phyloP scores from a whole-genome alignment of 305 asterid species.

The Andrographis paniculata region DNA sequence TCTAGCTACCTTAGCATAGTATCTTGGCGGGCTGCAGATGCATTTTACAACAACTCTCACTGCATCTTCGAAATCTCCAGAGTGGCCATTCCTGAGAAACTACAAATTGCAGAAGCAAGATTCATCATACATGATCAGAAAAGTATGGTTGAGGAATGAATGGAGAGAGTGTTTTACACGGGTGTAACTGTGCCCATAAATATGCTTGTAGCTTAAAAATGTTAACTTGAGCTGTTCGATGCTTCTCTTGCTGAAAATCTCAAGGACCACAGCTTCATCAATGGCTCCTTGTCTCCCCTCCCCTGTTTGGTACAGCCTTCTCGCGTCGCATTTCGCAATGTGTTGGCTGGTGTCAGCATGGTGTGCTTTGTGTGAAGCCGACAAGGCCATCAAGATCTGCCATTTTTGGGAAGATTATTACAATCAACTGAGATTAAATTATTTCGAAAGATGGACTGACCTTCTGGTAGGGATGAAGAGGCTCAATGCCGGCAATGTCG shows the following conservation, averaged over 20 bases:
- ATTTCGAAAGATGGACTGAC: slow-evolving; percentile 12
- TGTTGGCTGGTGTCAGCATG: slow-evolving; percentile 52
- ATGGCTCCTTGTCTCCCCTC: slow-evolving; percentile 41
- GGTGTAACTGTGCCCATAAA: slow-evolving; percentile 65
- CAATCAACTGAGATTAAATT: neutral
- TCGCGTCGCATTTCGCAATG: slow-evolving; percentile 71
- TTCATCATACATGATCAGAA: neutral
- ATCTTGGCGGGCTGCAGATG: slow-evolving; percentile 50
- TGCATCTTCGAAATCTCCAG: slow-evolving; percentile 58
- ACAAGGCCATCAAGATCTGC: slow-evolving; percentile 56
- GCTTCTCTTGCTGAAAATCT: slow-evolving; percentile 71
- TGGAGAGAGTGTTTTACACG: slow-evolving; percentile 23
- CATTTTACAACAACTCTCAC: slow-evolving; percentile 42
- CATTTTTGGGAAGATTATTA: neutral
- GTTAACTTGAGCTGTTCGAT: slow-evolving; percentile 52
- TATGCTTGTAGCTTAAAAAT: slow-evolving; percentile 44
- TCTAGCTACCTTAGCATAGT: slow-evolving; percentile 51
- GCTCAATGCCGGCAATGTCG: slow-evolving; percentile 47
- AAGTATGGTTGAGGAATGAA: neutral
- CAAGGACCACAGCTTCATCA: slow-evolving; percentile 56
- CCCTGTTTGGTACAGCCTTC: slow-evolving; percentile 59
- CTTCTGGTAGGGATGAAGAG: slow-evolving; percentile 59
- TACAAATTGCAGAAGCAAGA: slow-evolving; percentile 14
- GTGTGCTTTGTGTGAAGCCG: slow-evolving; percentile 78
- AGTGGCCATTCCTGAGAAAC: slow-evolving; percentile 34